Conservation (phyloP, 352 stramenopile genomes). For the Pythium periplocum region DNA sequence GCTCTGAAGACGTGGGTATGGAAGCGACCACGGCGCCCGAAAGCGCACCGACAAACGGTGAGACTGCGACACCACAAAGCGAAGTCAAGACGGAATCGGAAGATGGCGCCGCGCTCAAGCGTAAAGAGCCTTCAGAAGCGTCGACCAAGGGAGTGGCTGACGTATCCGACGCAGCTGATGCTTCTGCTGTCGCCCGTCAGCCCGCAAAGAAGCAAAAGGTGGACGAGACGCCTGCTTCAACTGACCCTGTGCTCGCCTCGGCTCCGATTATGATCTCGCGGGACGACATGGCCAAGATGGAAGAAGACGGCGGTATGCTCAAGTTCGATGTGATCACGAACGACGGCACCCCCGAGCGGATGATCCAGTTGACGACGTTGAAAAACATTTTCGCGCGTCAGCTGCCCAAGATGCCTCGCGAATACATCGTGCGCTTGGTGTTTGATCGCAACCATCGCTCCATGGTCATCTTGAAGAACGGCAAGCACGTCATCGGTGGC, state of each 20-base stretch:
- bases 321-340: constrained; percentile 91
- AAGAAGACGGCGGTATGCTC: constrained; percentile 71
- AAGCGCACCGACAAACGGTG: too few species aligned
- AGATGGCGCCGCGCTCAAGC: constrained; percentile 14
- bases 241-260: constrained; percentile 2
- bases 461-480: constrained; percentile 92
- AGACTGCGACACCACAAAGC: too few species aligned
- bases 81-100: constrained; percentile 7
- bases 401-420: constrained; percentile 98
- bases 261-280: constrained; percentile 65
- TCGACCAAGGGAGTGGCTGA: background rate
- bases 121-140: constrained; percentile 14
- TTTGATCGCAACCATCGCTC: constrained; percentile 95
- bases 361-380: constrained; percentile 92
- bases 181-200: constrained; percentile 3
- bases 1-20: background rate
- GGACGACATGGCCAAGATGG: constrained; percentile 86
- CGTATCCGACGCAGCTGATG: background rate
- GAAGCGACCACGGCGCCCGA: background rate
- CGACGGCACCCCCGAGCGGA: constrained; percentile 81
- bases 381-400: constrained; percentile 99
- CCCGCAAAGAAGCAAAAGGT: constrained; percentile 39
- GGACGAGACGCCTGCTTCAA: constrained; percentile 8
- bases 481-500: constrained; percentile 92
- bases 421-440: constrained; percentile 99